A percentile compares a stretch with the other conserved stretches of the same genome.
Evolutionary conservation across 2,329 filamentous ascomycete species (phyloP).

Genomic region (Didymella lethalis): DNA sequence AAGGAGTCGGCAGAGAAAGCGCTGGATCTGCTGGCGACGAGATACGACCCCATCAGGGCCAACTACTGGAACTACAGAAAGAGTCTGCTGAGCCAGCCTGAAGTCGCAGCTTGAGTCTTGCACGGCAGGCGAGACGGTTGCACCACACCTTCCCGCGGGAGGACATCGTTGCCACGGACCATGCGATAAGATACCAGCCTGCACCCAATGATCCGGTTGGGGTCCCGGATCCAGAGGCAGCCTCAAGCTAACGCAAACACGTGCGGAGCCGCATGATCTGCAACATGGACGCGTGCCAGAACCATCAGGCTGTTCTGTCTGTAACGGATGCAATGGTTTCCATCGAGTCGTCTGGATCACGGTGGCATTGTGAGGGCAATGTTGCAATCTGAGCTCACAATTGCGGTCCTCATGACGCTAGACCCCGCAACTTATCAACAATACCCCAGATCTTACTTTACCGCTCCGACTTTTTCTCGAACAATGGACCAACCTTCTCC

Average conservation of each 20-base stretch:
- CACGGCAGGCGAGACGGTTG: conserved; percentile 1
- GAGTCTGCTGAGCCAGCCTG: conserved; percentile 38
- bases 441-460: conserved; percentile 22
- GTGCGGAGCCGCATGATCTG: conserved; percentile 30
- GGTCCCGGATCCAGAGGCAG: conserved; percentile 24
- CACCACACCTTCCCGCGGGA: conserved; percentile 14
- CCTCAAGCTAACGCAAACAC: conserved; percentile 10
- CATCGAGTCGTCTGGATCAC: conserved; percentile 22
- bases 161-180: conserved; percentile 2
- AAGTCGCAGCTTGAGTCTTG: conserved; percentile 32
- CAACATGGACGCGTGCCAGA: conserved; percentile 4
- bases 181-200: conserved; percentile 9
- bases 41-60: conserved; percentile 88
- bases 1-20: conserved; percentile 71
- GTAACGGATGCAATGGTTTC: conserved; percentile 19
- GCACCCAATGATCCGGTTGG: conserved; percentile 36
- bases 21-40: conserved; percentile 76
- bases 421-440: conserved; percentile 29
- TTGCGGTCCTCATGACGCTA: conserved; percentile 26
- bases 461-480: conserved; percentile 32
- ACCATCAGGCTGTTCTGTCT: conserved; percentile 11
- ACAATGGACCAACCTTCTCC: conserved; percentile 30
- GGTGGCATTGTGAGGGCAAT: conserved; percentile 20
- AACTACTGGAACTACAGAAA: conserved; percentile 91
- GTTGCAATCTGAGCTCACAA: conserved; percentile 29